Base-by-base conservation (phyloP, 257 asterid genomes). In the Lithospermum erythrorhizon region DNA sequence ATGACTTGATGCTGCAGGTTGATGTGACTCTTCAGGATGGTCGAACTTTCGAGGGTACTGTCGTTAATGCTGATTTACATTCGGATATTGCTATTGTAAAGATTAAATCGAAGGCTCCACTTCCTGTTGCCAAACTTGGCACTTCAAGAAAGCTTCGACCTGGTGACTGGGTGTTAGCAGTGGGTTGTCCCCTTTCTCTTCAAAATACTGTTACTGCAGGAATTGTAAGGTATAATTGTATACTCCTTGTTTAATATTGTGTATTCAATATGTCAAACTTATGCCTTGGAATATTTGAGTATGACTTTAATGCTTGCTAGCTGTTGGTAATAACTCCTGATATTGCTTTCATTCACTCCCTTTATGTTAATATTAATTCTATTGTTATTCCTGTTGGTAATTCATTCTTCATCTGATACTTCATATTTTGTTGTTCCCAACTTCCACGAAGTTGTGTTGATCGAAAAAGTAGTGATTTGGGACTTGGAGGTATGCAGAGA, bases 11-110 rank as follows among this genome's bases (percentile, higher is more conserved):
- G 61, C 48, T 70, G 69, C 76, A 89, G 96, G 82, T 89, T 73
- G 95, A 80, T 76, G 97, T 90, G 73, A 83, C 94, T 35, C 71
- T 90, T 76, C 97, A 85, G 80, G 97, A 90, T 83, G 97, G 97
- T 69, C 88, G 97, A 61, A 69, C 83, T 65, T 90, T 78, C 56
- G 89, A 83, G 83, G 97, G 97, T 70, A 81, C 85, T 21, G 96
- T 90, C 64, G 77, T 87, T 54, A 85, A 87, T 82, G 90, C 82
- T 68, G 96, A 90, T 77, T 53, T 83, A 61, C 93, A 83, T 63
- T 78, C 89, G 3, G 96, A 87, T 61, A 75, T 87, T 57, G 96
- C 95, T 13, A 75, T 87, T 58, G 81, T 87, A 62, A 87, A 61
- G 76, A 87, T 87, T 67, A 73, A 76, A 32, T 85, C 96, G n/a